These are phyloP conservation scores for Trematosphaeria pertusa DNA, from an alignment of 2,329 filamentous ascomycete genomes.

Conservation along the genomic window DNA sequence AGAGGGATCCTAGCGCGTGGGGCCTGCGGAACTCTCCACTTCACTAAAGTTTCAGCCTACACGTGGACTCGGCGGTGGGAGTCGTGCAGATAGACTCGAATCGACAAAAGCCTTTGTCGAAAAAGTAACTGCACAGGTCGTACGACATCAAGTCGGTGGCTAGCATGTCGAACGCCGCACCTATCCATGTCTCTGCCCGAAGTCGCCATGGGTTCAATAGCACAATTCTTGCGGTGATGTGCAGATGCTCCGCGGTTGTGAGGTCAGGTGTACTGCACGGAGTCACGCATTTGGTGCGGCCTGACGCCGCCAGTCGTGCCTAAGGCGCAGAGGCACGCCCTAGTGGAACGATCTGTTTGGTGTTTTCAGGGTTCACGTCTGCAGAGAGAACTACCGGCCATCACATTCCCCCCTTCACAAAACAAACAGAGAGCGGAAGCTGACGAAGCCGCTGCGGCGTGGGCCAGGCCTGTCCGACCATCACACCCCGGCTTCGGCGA, in stretches of 20 bases:
- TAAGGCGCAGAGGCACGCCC: conserved; percentile 7
- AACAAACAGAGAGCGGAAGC: conserved; percentile 19
- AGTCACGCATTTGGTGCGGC: conserved; percentile 10
- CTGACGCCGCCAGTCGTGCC: conserved; percentile 14
- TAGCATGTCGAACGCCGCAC: conserved; percentile 18
- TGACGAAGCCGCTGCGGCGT: conserved; percentile 10
- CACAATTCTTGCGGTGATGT: conserved; percentile 14
- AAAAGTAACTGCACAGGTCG: conserved; percentile 20
- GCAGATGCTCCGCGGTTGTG: conserved; percentile 14
- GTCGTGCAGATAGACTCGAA: conserved; percentile 20
- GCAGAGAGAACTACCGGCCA: conserved; percentile 16
- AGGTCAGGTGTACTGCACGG: conserved; percentile 12
- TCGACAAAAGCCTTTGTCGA: conserved; percentile 19
- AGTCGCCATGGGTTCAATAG: conserved; percentile 12
- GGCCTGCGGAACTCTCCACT: conserved; percentile 12
- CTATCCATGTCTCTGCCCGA: conserved; percentile 13
- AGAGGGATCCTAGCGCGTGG: conserved; percentile 16
- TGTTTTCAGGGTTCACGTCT: conserved; percentile 8
- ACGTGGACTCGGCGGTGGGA: conserved; percentile 33
- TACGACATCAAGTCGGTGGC: conserved; percentile 22
- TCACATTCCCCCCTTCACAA: conserved; percentile 7
- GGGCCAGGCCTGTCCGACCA: background rate
- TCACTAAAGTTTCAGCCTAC: conserved; percentile 27
- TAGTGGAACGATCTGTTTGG: conserved; percentile 12
- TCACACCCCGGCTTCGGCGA: conserved; percentile 3